These are phyloP conservation scores for Rhizomucor miehei DNA, from an alignment of 371 early-diverging fungal species.

Conservation along the genomic window DNA sequence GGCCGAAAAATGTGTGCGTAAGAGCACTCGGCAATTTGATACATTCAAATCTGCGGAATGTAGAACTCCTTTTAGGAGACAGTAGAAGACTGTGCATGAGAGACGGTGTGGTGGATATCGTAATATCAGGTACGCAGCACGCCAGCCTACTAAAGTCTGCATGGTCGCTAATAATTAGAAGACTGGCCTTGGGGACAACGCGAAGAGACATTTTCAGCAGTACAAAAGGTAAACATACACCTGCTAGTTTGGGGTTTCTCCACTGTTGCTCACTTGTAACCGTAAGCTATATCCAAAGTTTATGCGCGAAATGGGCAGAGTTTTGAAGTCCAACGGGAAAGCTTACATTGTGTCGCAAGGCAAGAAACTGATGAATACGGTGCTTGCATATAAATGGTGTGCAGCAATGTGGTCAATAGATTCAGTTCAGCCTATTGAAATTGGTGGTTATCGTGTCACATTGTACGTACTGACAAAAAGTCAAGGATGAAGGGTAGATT, in stretches of 20 bases:
- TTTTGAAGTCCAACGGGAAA: constrained; percentile 27
- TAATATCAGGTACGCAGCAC: constrained; percentile 32
- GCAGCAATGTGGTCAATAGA: constrained; percentile 27
- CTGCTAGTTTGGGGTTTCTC: not conserved
- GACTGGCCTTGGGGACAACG: constrained; percentile 51
- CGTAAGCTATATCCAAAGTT: constrained; percentile 43
- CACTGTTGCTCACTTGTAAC: too few species aligned
- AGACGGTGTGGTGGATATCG: constrained; percentile 27
- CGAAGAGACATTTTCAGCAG: constrained; percentile 30
- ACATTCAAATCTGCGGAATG: constrained; percentile 26
- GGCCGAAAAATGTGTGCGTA: constrained; percentile 23
- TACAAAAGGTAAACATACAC: constrained; percentile 34
- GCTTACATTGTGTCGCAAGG: constrained; percentile 50
- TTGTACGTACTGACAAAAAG: constrained; percentile 25
- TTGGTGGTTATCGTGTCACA: constrained; percentile 39
- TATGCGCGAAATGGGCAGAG: constrained; percentile 29
- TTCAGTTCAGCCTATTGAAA: constrained; percentile 22
- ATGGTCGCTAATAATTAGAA: constrained; percentile 7
- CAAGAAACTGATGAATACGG: constrained; percentile 32
- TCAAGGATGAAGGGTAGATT: too few species aligned
- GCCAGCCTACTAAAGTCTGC: not conserved
- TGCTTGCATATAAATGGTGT: constrained; percentile 38
- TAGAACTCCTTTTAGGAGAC: constrained; percentile 37
- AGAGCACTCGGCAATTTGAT: constrained; percentile 33
- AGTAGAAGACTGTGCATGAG: constrained; percentile 31